These are phyloP conservation scores for Flaveria sonorensis DNA, from an alignment of 129 eudicot genomes.

Conservation along the genomic window DNA sequence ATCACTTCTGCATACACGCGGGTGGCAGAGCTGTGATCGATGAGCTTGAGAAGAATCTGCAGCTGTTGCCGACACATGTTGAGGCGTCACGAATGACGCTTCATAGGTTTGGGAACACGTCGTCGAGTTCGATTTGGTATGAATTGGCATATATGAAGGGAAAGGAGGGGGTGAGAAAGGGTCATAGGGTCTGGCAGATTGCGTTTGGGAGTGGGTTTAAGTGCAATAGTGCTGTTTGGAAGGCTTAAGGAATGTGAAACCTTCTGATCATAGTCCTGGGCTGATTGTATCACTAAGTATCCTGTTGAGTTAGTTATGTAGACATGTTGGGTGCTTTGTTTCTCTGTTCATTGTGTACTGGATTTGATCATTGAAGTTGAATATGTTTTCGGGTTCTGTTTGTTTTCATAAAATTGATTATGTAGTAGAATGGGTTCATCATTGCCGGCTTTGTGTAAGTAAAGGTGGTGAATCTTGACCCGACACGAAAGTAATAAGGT, in stretches of 20 bases:
- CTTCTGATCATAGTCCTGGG: conserved; percentile 59
- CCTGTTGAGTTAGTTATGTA: conserved; percentile 58
- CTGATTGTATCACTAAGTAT: conserved; percentile 67
- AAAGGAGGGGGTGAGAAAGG: conserved; percentile 59
- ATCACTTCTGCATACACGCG: conserved; percentile 82
- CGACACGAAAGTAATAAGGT: no score
- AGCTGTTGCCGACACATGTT: conserved; percentile 52
- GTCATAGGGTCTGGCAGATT: conserved; percentile 79
- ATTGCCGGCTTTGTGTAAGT: no score
- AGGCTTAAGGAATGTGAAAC: conserved; percentile 63
- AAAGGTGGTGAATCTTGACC: no score
- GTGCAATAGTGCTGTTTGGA: conserved; percentile 81
- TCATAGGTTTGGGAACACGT: conserved; percentile 75
- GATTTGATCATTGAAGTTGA: conserved; percentile 34
- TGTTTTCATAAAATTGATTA: background rate
- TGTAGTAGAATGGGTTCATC: no score
- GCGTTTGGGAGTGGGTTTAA: conserved; percentile 81
- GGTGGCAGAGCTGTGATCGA: conserved; percentile 84
- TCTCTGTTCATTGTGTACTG: conserved; percentile 9
- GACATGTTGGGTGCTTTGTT: background rate
- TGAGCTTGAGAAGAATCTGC: conserved; percentile 76
- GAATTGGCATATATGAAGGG: conserved; percentile 69
- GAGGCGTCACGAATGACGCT: conserved; percentile 81
- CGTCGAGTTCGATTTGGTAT: conserved; percentile 81
- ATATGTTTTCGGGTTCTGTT: background rate